Evolutionary conservation across 768 basidiomycete genomes (phyloP), one percentile per base, ranked within the genome.

Genomic region (Suillus americanus): DNA sequence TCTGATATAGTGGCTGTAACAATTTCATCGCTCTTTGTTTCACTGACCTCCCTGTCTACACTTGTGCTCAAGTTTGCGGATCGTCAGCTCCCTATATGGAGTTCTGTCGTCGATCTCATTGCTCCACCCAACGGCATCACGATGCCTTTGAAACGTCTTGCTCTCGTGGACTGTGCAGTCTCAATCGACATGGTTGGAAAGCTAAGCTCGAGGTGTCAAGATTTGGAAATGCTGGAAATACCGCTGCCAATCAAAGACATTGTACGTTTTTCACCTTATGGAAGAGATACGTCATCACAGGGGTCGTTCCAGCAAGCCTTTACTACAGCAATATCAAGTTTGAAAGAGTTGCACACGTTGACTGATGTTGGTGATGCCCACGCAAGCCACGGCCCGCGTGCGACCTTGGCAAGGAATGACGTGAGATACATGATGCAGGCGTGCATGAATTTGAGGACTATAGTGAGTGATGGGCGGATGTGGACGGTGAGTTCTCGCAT

Each of bases 401-500:
- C 78, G 9, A 74, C 76, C 12, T 75, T 86, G 23, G 75, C 70
- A 54, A 74, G 71, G 40, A 75, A 78, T 13, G 79, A 78, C 38
- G 79, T 80, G 25, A 73, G 71, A 12, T 61, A 75, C 43, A 75
- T 89, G 73, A 82, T 85, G 75, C 68, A 70, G 37, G 65, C 68
- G 4, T 79, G 81, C 28, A 77, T 74, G 3, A 77, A 68, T 25
- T 72, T 90, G 53, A 75, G 72, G 51, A 83, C 78, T 62, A 75
- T 89, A 50, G 76, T 86, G 14, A 82, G 80, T 23, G 82, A 81
- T 64, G 79, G 80, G 20, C 77, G 86, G 45, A 70, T 83, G 13
- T 89, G 88, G 87, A 83, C 77, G 67, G 88, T 87, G 66, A 62
- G 84, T 78, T 3, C n/a, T 62, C 16, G 43, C 37, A 48, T n/a